Evolutionary conservation across 2,329 filamentous ascomycete genomes (phyloP), one percentile per base, ranked within the genome.

Genomic region (Sclerotinia trifoliorum): DNA sequence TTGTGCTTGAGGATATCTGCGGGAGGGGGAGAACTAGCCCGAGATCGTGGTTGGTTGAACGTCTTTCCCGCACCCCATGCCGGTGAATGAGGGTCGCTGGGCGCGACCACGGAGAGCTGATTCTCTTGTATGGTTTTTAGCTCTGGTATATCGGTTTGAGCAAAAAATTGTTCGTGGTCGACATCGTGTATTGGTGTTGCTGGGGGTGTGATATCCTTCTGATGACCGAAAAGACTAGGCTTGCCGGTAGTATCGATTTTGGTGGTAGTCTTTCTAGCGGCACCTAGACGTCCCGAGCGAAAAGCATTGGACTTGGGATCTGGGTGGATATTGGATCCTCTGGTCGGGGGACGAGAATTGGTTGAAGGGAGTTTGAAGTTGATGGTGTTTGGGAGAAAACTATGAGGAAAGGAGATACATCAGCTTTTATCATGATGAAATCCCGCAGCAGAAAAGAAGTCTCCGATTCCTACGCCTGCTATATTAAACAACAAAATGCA

Each of bases 371-470:
- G 83, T 74, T 89, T 89, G 79, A 98, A 98, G 79, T 96, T 89
- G 76, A 97, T 84, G 52, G 94, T 98, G 79, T 96, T 94, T 46
- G 94, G 94, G 48, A 97, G 86, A 78, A 97, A 97, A 68, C 94
- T 97, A 77, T 17, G 48, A 15, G 26, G 10, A 39, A 39, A 29
- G 42, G 10, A 19, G 26, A 21, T 5, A 29, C 32, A 46, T 51
- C 21, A 60, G 55, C 21, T 29, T 55, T 32, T 65, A 32, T 49
- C 44, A 48, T 60, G 44, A n/a, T 62, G 26, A 55, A 65, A 7
- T 35, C 39, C 39, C 39, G 39, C 39, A 42, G 39, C 13, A 15
- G 39, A 15, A 42, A 42, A 15, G 39, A 42, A 42, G 39, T 42
- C 39, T 42, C 11, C 1, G 8, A 46, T 21, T 26, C 10, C 21